Evolutionary conservation across 768 basidiomycete species (phyloP).

Genomic region (Exsudoporus frostii): DNA sequence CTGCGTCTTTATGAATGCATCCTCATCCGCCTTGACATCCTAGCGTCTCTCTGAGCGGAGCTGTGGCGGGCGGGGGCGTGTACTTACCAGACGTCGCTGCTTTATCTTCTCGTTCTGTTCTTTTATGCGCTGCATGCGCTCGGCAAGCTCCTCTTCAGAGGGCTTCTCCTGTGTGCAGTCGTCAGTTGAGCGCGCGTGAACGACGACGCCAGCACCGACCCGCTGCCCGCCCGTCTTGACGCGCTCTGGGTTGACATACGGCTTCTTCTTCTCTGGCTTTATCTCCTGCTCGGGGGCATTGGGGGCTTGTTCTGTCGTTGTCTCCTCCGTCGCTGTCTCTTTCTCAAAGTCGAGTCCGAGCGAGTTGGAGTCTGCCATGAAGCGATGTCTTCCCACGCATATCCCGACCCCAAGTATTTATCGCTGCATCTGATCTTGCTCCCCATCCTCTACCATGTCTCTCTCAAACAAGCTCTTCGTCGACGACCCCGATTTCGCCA

Average conservation of each 20-base stretch:
- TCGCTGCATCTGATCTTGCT: background rate
- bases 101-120: slow-evolving; percentile 78
- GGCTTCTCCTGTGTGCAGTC: slow-evolving; percentile 56
- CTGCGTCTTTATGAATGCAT: slow-evolving; percentile 70
- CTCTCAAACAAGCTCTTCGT: slow-evolving; percentile 94
- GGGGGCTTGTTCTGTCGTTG: slow-evolving; percentile 3
- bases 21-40: slow-evolving; percentile 82
- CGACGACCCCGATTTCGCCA: slow-evolving; percentile 59
- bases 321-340: slow-evolving; percentile 10
- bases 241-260: slow-evolving; percentile 80
- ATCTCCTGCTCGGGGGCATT: slow-evolving; percentile 12
- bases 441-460: slow-evolving; percentile 59
- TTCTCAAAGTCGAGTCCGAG: slow-evolving; percentile 70
- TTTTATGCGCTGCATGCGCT: slow-evolving; percentile 66
- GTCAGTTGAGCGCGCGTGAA: slow-evolving; percentile 10
- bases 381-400: slow-evolving; percentile 22
- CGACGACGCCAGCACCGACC: slow-evolving; percentile 35
- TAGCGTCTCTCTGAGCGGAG: slow-evolving; percentile 25
- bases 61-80: background rate
- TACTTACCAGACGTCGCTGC: slow-evolving; percentile 56
- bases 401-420: background rate
- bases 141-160: slow-evolving; percentile 61
- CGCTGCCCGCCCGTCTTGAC: slow-evolving; percentile 82
- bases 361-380: slow-evolving; percentile 53
- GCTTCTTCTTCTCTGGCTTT: slow-evolving; percentile 56